These are phyloP conservation scores for Candida corydali DNA, from an alignment of 805 yeast species.

Conservation along the genomic window DNA sequence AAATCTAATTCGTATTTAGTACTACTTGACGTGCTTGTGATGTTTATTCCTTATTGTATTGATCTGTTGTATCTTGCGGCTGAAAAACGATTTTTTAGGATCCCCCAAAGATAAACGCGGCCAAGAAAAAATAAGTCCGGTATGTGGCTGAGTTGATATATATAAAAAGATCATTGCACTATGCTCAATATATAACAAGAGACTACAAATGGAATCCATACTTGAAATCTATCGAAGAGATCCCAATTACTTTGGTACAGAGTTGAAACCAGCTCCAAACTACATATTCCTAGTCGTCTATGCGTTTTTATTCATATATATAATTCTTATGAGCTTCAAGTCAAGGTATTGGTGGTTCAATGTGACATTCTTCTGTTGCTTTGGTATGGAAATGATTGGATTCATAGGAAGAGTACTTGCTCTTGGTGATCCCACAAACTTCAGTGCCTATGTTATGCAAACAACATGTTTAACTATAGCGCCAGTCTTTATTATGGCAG, in stretches of 20 bases:
- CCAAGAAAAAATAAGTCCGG: no score
- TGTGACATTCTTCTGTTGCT: conserved; percentile 33
- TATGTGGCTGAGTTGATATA: no score
- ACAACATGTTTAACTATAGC: conserved; percentile 33
- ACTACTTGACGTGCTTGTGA: no score
- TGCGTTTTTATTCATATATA: conserved; percentile 20
- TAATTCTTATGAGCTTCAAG: conserved; percentile 21
- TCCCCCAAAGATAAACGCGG: no score
- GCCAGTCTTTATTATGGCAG: conserved; percentile 43
- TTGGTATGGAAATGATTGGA: conserved; percentile 32
- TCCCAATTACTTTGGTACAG: conserved; percentile 19
- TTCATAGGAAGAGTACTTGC: conserved; percentile 35
- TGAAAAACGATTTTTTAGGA: no score
- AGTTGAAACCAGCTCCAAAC: conserved; percentile 26
- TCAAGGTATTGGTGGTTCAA: conserved; percentile 40
- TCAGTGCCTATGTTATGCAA: conserved; percentile 26
- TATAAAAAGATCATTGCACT: no score
- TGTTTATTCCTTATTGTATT: no score
- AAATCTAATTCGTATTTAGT: no score
- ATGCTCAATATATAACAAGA: no score
- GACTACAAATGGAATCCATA: no score
- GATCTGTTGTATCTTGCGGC: no score
- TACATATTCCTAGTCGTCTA: conserved; percentile 25
- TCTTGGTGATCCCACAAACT: conserved; percentile 18
- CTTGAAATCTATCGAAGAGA: no score